Conservation (phyloP, 2,329 filamentous ascomycete species). For the Claviceps sp. region DNA sequence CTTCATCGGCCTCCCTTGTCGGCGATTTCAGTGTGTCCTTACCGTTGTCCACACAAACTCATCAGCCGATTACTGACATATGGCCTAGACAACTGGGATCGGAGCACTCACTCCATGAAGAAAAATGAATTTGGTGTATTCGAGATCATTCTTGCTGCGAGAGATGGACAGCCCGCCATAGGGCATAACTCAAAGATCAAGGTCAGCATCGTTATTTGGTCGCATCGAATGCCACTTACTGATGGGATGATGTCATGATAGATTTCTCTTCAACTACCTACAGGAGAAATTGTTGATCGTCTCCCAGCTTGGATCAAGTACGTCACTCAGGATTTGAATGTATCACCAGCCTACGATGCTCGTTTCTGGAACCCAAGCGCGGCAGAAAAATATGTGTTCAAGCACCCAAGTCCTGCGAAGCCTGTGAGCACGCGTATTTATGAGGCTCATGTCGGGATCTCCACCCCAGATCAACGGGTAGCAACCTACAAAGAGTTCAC, state of each 20-base stretch:
- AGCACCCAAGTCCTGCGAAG: slow-evolving; percentile 69
- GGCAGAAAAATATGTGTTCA: slow-evolving; percentile 67
- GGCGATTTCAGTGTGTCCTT: slow-evolving; percentile 78
- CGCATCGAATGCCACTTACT: not conserved
- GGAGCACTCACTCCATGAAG: slow-evolving; percentile 72
- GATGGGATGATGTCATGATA: slow-evolving; percentile 20
- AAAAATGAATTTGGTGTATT: slow-evolving; percentile 79
- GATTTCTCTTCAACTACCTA: slow-evolving; percentile 73
- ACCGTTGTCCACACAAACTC: not conserved
- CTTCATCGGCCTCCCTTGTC: slow-evolving; percentile 68
- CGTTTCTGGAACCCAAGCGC: slow-evolving; percentile 91
- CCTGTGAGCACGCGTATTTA: slow-evolving; percentile 83
- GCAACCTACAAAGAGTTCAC: slow-evolving; percentile 98
- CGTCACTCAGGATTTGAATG: slow-evolving; percentile 79
- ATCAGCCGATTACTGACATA: slow-evolving; percentile 14
- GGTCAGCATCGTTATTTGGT: slow-evolving; percentile 34
- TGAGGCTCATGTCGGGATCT: slow-evolving; percentile 97
- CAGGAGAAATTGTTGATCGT: slow-evolving; percentile 70
- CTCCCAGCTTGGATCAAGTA: slow-evolving; percentile 95
- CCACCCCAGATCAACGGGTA: slow-evolving; percentile 75
- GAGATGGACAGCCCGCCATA: slow-evolving; percentile 63
- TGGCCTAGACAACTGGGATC: slow-evolving; percentile 66
- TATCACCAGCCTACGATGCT: slow-evolving; percentile 88
- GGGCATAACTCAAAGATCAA: slow-evolving; percentile 93
- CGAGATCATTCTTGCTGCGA: slow-evolving; percentile 63